phyloP scores from a whole-genome alignment of 2,329 filamentous ascomycete genomes.

The Tympanopsis confertula region DNA sequence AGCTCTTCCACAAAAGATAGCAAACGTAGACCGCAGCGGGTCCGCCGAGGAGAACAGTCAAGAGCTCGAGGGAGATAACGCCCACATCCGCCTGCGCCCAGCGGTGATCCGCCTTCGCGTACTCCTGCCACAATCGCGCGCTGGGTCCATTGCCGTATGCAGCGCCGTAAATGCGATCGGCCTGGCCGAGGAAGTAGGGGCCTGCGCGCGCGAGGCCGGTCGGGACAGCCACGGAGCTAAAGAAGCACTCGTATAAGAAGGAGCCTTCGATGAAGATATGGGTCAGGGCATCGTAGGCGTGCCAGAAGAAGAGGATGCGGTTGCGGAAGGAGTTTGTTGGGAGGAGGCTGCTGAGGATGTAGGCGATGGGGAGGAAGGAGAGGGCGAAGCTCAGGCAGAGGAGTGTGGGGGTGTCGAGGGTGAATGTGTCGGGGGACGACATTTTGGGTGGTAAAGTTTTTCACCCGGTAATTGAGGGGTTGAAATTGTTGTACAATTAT shows the following conservation, averaged over 20 bases:
- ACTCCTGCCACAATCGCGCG: constrained; percentile 51
- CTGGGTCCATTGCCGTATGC: constrained; percentile 41
- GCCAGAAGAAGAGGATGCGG: constrained; percentile 1
- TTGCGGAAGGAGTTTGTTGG: not conserved
- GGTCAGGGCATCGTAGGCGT: constrained; percentile 1
- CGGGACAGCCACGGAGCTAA: not conserved
- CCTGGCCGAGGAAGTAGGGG: constrained; percentile 38
- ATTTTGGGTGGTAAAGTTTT: too few species aligned
- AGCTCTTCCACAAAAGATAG: constrained; percentile 28
- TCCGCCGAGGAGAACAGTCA: constrained; percentile 47
- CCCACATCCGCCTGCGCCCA: constrained; percentile 48
- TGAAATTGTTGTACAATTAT: too few species aligned
- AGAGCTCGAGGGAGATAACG: constrained; percentile 44
- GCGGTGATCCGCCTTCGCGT: constrained; percentile 49
- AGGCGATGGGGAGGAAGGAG: not conserved
- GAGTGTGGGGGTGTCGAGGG: not conserved
- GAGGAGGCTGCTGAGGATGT: not conserved
- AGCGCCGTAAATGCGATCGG: constrained; percentile 43
- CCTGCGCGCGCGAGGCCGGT: constrained; percentile 4
- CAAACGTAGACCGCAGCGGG: constrained; percentile 46
- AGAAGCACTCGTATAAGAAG: constrained; percentile 1
- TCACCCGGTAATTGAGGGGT: too few species aligned
- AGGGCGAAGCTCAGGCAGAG: not conserved
- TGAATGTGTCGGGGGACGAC: not conserved
- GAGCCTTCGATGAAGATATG: constrained; percentile 1